Evolutionary conservation across 345 rosid genomes (phyloP), one percentile per base, ranked within the genome.

Genomic region (Anastatica hierochuntica): DNA sequence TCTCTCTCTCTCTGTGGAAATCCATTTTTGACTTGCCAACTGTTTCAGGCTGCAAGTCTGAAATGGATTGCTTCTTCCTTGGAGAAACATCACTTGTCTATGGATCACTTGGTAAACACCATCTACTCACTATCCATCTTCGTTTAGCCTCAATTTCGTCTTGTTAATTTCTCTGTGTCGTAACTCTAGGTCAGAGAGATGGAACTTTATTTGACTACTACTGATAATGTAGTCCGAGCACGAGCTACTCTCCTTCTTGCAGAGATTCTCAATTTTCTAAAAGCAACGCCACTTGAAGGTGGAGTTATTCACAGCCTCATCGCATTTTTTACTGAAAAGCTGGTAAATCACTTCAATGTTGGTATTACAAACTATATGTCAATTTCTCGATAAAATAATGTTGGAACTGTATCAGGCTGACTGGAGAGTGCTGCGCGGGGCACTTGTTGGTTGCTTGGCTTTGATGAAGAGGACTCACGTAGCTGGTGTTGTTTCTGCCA

Each of bases 371-470:
- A 21, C 24, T 29, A 6, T 8, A 24, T 24, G 27, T 8, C 33
- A 29, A 29, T 6, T 29, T 29, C 9, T 1, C n/a, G 40, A 27
- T 2, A 30, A 18, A 10, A 31, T n/a, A 4, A n/a, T 52, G 33
- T 14, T 47, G 38, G 56, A 29, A 50, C 69, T 72, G 43, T 62
- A 61, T 72, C 88, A 92, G 98, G 94, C 78, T 74, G 98, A 92
- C 61, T 88, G 98, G 98, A 81, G 74, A 77, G 80, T 88, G 47
- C 27, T 84, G 60, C 85, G 80, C 14, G 98, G 98, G 53, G 90
- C 96, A 15, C 81, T 92, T 67, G 69, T 79, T 71, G 96, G 96
- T 74, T 88, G 98, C 64, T 81, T 88, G 84, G 88, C 86, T 30
- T 49, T 92, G 49, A 16, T 82, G 49, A 77, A 68, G 70, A 81